Evolutionary conservation across 148 eudicot species (phyloP), one percentile per base, ranked within the genome.

Genomic region (Amaranthus palmeri): DNA sequence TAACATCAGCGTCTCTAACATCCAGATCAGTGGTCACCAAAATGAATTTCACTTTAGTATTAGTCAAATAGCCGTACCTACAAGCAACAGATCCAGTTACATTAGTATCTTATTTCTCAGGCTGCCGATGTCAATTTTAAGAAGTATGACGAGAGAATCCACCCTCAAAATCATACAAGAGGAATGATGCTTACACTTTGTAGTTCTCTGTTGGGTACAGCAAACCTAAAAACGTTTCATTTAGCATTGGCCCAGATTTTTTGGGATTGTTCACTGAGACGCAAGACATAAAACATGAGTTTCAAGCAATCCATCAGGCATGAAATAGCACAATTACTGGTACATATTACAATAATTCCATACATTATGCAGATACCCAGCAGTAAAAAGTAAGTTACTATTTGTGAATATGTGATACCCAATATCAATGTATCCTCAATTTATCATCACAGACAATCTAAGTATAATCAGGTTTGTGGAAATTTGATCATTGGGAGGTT

Each of bases 41-140:
- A 75, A 95, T 92, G 67, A 95, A 90, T 73, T 95, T 95, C 78
- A 89, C 97, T 83, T 95, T 95, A 15, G 97, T 95, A 64, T 91
- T 92, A 56, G 99, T 95, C 82, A 95, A 79, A 83, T 89, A 95
- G 71, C 99, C 99, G 80, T 91, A 95, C 77, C 97, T 95, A 84
- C 78, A 73, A 64, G 41, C 81, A 68, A 68, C 40, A 65, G 8
- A 64, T 70, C 17, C 49, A 8, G 4, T 4, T 14, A 55, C 55
- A 41, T 73, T 44, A 78, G 68, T 73, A 6, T 9, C 17, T 50
- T 6, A 61, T 25, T 8, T 48, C 14, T 0, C 12, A 50, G 9
- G 46, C 71, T 52, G 11, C 10, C 10, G 14, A 12, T 36, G 18
- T 45, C 55, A 67, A 25, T 44, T 65, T 55, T 46, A 67, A 72